Evolutionary conservation across 2,329 filamentous ascomycete species (phyloP).

Genomic region (Lasiodiplodia theobromae): DNA sequence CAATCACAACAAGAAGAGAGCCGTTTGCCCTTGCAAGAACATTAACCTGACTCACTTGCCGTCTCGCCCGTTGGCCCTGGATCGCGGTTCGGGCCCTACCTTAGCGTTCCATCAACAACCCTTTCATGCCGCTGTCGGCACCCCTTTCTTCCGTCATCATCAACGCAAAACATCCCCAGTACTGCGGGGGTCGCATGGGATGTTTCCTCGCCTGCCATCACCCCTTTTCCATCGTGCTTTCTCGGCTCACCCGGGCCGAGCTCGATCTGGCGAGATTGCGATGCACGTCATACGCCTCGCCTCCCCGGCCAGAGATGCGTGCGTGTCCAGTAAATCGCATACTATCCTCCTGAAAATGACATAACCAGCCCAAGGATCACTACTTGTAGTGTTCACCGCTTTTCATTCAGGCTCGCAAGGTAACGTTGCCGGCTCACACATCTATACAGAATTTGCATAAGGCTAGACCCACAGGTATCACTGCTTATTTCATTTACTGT

Average conservation of each 20-base stretch:
- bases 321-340: background rate
- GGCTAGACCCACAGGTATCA: background rate
- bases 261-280: conserved; percentile 17
- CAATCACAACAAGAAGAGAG: background rate
- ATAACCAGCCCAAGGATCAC: background rate
- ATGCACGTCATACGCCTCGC: conserved; percentile 3
- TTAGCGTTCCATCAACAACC: background rate
- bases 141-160: background rate
- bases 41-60: conserved; percentile 6
- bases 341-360: background rate
- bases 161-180: conserved; percentile 11
- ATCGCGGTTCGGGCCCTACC: background rate
- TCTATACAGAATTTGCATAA: background rate
- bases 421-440: background rate
- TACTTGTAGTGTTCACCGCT: background rate
- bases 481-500: background rate
- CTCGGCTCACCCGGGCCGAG: background rate
- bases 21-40: background rate
- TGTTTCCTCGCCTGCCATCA: background rate
- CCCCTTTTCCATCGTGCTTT: background rate
- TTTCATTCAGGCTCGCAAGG: background rate
- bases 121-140: conserved; percentile 11
- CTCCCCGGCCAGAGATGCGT: background rate
- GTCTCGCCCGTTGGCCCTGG: background rate
- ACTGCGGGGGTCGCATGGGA: background rate